Conservation (phyloP, 164 flowering plant genomes). For the Macadamia tetraphylla region DNA sequence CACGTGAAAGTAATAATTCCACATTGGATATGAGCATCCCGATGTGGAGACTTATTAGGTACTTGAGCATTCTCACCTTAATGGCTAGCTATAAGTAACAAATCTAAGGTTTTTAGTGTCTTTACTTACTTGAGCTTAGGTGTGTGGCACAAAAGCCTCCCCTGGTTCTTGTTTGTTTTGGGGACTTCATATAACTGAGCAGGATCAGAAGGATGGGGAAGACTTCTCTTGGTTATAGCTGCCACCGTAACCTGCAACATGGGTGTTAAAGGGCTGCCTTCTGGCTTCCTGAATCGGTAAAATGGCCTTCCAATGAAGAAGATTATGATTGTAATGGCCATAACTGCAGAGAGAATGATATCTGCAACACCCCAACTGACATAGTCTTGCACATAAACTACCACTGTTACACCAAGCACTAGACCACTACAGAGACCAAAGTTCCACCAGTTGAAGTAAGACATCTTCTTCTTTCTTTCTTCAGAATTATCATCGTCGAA, state of each 20-base stretch:
- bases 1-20: too few species aligned
- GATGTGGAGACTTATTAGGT: too few species aligned
- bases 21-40: too few species aligned
- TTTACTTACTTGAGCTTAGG: slow-evolving; percentile 53
- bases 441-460: slow-evolving; percentile 97
- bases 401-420: slow-evolving; percentile 64
- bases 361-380: slow-evolving; percentile 74
- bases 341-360: slow-evolving; percentile 46
- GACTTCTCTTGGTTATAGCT: slow-evolving; percentile 61
- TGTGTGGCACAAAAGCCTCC: slow-evolving; percentile 63
- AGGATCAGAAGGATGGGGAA: slow-evolving; percentile 51
- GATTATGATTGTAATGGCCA: slow-evolving; percentile 47
- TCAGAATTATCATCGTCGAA: slow-evolving; percentile 67
- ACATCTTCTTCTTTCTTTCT: slow-evolving; percentile 78
- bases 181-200: slow-evolving; percentile 46
- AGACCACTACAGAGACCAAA: slow-evolving; percentile 66
- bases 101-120: not conserved
- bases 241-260: slow-evolving; percentile 76
- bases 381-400: slow-evolving; percentile 76
- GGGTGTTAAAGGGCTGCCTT: slow-evolving; percentile 84
- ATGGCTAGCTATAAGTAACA: too few species aligned
- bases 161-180: slow-evolving; percentile 24
- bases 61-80: too few species aligned
- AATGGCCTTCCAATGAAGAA: slow-evolving; percentile 54
- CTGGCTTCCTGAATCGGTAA: slow-evolving; percentile 55